phyloP scores from a whole-genome alignment of 2,329 filamentous ascomycete species.

The Trichoderma sp. region DNA sequence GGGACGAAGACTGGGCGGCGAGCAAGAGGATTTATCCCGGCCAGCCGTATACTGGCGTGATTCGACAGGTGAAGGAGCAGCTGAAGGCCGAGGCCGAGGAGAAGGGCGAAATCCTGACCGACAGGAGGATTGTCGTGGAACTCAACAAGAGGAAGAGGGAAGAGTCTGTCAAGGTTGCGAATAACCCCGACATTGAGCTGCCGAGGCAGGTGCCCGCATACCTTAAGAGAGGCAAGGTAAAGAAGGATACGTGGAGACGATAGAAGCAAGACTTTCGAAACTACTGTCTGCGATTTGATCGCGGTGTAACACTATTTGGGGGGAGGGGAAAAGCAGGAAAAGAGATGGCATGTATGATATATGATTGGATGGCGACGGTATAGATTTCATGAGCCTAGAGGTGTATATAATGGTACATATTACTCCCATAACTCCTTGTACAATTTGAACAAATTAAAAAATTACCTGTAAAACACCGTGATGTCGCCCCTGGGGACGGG shows the following conservation, averaged over 20 bases:
- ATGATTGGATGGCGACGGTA: conserved; percentile 5
- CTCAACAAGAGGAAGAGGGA: conserved; percentile 27
- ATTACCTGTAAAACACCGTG: conserved; percentile 52
- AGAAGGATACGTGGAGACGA: not conserved
- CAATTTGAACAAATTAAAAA: not conserved
- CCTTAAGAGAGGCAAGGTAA: conserved; percentile 25
- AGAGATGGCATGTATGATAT: conserved; percentile 10
- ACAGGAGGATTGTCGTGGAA: conserved; percentile 29
- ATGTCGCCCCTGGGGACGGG: conserved; percentile 51
- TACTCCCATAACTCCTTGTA: not conserved
- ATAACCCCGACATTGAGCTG: conserved; percentile 42
- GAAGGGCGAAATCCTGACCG: conserved; percentile 29
- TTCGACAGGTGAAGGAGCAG: conserved; percentile 43
- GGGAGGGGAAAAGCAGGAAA: not conserved
- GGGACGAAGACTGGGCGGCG: conserved; percentile 50
- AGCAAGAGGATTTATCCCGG: conserved; percentile 53
- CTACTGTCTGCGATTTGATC: conserved; percentile 4
- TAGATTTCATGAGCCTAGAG: conserved; percentile 11
- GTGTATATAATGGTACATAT: conserved; percentile 7
- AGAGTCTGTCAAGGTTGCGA: conserved; percentile 32
- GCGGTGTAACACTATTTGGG: conserved; percentile 29
- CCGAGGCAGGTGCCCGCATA: conserved; percentile 24
- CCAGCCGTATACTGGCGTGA: conserved; percentile 46
- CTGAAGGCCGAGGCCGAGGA: conserved; percentile 36
- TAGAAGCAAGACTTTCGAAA: not conserved